Base-by-base conservation (phyloP, 73 alveolate genomes). In the Stentor coeruleus region DNA sequence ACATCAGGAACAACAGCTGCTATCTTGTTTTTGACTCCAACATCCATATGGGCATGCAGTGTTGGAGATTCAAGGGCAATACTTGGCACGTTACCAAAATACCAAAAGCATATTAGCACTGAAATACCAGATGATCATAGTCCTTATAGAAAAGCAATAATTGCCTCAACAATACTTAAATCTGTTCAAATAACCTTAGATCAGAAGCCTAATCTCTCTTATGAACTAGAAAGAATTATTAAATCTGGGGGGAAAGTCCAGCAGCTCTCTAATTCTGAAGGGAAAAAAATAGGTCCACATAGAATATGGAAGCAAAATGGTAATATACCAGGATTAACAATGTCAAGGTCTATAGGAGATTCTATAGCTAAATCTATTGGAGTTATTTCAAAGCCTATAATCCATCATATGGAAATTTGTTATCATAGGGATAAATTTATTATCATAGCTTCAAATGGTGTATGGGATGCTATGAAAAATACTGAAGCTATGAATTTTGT, bases 51-150 rank as follows among this genome's bases (percentile, higher is more conserved):
- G 11, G 28, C 55, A 4, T 28, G 38, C 14, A 26, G 36, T 81
- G 82, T 59, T 58, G 87, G 87, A 4, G 87, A 81, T 59, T 81
- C 87, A 30, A 81, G 87, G 37, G 96, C 94, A 20, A 89, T 90
- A 3, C 28, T 81, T 14, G 83, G 49, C 14, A 36, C 66, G 3
- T 26, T 59, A 20, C 60, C 49, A 26, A 66, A 66, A 31, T 11
- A 66, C n/a, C 11, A 26, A 1, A 31, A 33, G 39, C 35, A 36
- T 20, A 20, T 38, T 1, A 20, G 20, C n/a, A 35, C 33, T 20
- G 40, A 35, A 39, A 35, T 39, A 38, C 20, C 39, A 75, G 38
- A 75, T 20, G 39, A 75, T 14, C 26, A 31, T 33, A 66, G 37
- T 66, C 39, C 37, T 26, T 66, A 26, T n/a, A 75, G 26, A 35